Base-by-base conservation (phyloP, 169 alveolate genomes). In the Plasmodium gonderi region DNA sequence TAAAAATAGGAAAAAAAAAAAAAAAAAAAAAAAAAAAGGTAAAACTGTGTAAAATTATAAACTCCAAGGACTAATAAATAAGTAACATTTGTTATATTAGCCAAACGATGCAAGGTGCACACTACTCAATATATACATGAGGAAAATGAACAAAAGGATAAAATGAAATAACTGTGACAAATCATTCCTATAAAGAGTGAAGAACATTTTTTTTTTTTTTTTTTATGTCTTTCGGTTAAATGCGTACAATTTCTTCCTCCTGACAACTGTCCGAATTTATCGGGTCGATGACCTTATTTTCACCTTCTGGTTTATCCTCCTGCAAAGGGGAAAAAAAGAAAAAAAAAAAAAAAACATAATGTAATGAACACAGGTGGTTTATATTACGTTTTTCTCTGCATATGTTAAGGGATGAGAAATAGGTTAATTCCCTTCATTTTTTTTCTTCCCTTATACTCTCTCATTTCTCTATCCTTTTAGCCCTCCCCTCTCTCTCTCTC, bases 221-320 rank as follows among this genome's bases (percentile, higher is more conserved):
- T 68, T 80, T 38, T 60, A 29, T 31, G 31, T 44, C 14, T 75
- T 20, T 49, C 11, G 26, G 29, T 65, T 42, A 9, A 38, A n/a
- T 80, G 45, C 38, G 49, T 65, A 65, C 79, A 38, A 47, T 40
- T 65, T 60, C 65, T 65, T 80, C 80, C 47, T 80, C 49, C 49
- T 80, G 40, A 38, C 12, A 8, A 17, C 26, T 26, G 29, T 80
- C 79, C 26, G 38, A n/a, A 29, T 11, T 65, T 23, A 80, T 23
- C 54, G 45, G 79, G 4, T 80, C 79, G 8, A 80, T 14, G 26
- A 42, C 40, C n/a, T 40, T 29, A 23, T 42, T 14, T 17, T 38
- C 29, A 4, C 91, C 91, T 17, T 65, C 33, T 26, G 69, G 54
- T 64, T 44, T 54, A 36, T 65, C 79, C 33, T 80, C 91, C 91